Evolutionary conservation across 768 basidiomycete species (phyloP), one percentile per base, ranked within the genome.

Genomic region (Royoungia palumana): DNA sequence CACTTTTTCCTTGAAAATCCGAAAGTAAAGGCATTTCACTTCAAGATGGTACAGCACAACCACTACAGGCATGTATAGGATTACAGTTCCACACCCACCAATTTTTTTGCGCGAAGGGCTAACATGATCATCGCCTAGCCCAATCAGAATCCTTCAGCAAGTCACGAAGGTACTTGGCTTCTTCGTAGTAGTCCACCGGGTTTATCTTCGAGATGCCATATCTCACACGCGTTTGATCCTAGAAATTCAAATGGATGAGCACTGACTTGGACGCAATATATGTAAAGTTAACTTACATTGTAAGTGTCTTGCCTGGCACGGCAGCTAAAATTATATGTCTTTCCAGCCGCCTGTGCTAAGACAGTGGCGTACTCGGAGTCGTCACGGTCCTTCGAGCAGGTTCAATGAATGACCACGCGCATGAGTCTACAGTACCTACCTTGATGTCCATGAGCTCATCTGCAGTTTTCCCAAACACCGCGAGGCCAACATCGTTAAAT

Each of bases 401-500:
- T 46, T 30, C 14, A 30, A 35, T 41, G 24, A 41, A 22, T 1
- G 27, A 30, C 14, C 17, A 8, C 9, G 6, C 17, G 43, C 38
- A 21, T 5, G 13, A 14, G 2, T 1, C 39, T 2, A 12, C 40
- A 2, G 4, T 35, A 22, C 46, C 6, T 42, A 88, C 90, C 75
- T 79, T 88, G 53, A 93, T 74, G n/a, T 74, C 76, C 47, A 84
- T 67, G 36, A 98, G 64, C 13, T 94, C 85, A 58, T 93, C 81
- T 11, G 91, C 95, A 27, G 79, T 70, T 71, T 82, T 85, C 22
- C 81, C 87, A 53, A 97, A 84, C 14, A 99, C 69, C 5, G 73
- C 70, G 44, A 82, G 67, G 5, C 93, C 96, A 28, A 87, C 81
- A 6, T 98, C 95, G 64, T 99, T 95, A 76, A 99, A 99, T 4